phyloP scores from a whole-genome alignment of 768 basidiomycete genomes.

The Sutorius australiensis region DNA sequence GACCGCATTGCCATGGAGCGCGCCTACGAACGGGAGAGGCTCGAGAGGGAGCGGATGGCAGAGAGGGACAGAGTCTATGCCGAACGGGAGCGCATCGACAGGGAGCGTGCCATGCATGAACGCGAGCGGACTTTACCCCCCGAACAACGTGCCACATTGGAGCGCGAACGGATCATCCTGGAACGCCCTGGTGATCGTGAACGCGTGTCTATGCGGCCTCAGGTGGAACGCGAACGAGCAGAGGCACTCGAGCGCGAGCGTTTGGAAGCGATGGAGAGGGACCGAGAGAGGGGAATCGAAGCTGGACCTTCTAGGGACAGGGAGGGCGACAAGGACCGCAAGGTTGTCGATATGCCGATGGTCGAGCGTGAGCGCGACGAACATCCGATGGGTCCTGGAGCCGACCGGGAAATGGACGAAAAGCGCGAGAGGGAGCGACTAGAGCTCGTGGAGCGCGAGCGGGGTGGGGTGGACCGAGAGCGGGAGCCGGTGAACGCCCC shows the following conservation, averaged over 20 bases:
- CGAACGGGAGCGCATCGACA: slow-evolving; percentile 27
- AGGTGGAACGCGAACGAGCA: slow-evolving; percentile 26
- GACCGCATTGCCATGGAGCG: slow-evolving; percentile 23
- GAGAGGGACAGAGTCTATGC: slow-evolving; percentile 21
- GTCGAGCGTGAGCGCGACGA: slow-evolving; percentile 23
- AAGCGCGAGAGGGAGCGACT: slow-evolving; percentile 28
- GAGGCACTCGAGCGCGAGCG: slow-evolving; percentile 32
- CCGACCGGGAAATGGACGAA: slow-evolving; percentile 22
- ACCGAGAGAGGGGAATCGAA: slow-evolving; percentile 30
- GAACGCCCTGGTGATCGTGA: slow-evolving; percentile 28
- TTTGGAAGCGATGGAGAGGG: slow-evolving; percentile 26
- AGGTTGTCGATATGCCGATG: slow-evolving; percentile 10
- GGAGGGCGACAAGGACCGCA: slow-evolving; percentile 24
- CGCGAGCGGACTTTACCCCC: slow-evolving; percentile 19
- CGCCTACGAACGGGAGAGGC: slow-evolving; percentile 20
- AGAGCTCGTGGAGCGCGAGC: slow-evolving; percentile 25
- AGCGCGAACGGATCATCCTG: slow-evolving; percentile 21
- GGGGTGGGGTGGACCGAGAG: slow-evolving; percentile 13
- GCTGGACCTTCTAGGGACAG: slow-evolving; percentile 18
- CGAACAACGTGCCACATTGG: slow-evolving; percentile 15
- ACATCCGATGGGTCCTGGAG: slow-evolving; percentile 15
- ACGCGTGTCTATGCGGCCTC: slow-evolving; percentile 19
- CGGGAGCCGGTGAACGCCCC: slow-evolving; percentile 14
- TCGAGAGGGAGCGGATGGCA: slow-evolving; percentile 20
- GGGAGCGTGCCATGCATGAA: slow-evolving; percentile 24